Conservation (phyloP, 306 rosid species). For the Cucurbita ficifolia region DNA sequence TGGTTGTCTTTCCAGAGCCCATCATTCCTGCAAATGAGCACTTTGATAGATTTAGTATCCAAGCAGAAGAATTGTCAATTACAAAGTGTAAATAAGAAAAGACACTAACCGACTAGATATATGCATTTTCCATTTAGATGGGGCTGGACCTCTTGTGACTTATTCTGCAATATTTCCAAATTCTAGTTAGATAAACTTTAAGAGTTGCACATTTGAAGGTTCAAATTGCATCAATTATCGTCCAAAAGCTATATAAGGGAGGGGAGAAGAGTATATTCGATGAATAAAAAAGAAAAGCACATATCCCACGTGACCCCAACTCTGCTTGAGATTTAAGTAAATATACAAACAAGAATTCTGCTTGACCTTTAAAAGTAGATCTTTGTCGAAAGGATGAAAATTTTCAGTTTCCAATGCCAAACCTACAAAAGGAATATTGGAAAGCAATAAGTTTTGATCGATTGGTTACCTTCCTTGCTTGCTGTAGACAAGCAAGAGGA, state of each 20-base stretch:
- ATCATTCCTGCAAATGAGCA: conserved; percentile 74
- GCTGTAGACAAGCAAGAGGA: background rate
- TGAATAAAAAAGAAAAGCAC: background rate
- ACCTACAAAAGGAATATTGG: conserved; percentile 19
- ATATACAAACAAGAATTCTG: background rate
- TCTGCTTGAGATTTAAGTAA: background rate
- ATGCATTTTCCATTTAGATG: conserved; percentile 78
- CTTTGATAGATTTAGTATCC: conserved; percentile 10
- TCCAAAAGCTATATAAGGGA: background rate
- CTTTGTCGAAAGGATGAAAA: conserved; percentile 14
- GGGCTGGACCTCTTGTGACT: conserved; percentile 47
- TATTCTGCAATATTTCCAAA: conserved; percentile 48
- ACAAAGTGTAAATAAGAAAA: conserved; percentile 12
- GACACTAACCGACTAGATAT: conserved; percentile 88
- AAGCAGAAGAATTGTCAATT: background rate
- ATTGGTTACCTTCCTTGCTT: background rate
- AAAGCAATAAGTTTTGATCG: conserved; percentile 3
- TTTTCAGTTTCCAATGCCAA: conserved; percentile 28
- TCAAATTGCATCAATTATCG: background rate
- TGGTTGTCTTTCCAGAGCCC: conserved; percentile 99
- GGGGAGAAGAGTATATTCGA: background rate
- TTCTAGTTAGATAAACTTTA: conserved; percentile 33
- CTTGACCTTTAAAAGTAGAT: conserved; percentile 29
- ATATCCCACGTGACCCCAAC: background rate
- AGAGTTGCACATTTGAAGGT: conserved; percentile 7